These are phyloP conservation scores for Anethum foeniculum DNA, from an alignment of 140 eudicot species.

Conservation along the genomic window DNA sequence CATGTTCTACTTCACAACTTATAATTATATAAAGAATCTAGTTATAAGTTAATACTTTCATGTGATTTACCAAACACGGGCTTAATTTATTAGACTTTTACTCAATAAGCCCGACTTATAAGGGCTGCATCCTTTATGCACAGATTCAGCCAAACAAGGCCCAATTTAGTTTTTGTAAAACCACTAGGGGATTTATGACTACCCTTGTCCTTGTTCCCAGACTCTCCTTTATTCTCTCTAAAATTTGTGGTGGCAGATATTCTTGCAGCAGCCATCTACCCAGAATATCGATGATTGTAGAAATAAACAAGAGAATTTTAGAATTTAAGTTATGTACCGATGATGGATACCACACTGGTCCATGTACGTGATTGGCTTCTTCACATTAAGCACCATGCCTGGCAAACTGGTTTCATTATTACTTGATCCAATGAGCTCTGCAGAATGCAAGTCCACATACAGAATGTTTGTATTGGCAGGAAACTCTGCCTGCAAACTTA, in stretches of 20 bases:
- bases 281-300: background rate
- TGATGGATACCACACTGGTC: constrained; percentile 74
- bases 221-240: background rate
- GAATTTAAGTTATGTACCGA: constrained; percentile 33
- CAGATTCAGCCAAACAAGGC: background rate
- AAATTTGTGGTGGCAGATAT: background rate
- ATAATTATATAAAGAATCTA: background rate
- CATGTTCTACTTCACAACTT: background rate
- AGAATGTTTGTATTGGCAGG: constrained; percentile 98
- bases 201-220: background rate
- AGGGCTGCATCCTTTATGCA: background rate
- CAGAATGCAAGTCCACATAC: constrained; percentile 82
- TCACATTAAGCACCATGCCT: constrained; percentile 86
- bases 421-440: constrained; percentile 78
- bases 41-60: background rate
- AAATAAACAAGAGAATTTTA: background rate
- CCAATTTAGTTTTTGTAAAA: background rate
- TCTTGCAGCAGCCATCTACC: background rate
- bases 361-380: constrained; percentile 53
- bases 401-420: constrained; percentile 66
- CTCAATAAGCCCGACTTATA: background rate
- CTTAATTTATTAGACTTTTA: background rate
- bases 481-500: constrained; percentile 84
- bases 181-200: background rate
- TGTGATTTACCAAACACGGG: background rate